These are phyloP conservation scores for Akanthomyces lecanii DNA, from an alignment of 2,329 filamentous ascomycete species.

Conservation along the genomic window DNA sequence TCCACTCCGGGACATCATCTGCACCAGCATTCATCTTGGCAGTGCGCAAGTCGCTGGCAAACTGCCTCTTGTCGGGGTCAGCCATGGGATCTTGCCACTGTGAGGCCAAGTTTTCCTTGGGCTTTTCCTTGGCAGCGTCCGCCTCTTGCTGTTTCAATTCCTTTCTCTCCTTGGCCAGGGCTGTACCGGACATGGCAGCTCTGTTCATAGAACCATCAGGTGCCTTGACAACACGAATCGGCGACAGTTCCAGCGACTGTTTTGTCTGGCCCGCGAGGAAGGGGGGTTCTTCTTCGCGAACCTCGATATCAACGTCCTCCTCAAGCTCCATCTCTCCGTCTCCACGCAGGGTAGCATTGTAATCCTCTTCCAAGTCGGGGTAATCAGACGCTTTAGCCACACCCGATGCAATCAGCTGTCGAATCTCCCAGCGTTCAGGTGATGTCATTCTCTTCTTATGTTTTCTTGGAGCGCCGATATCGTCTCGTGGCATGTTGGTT, in stretches of 20 bases:
- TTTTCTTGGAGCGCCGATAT: slow-evolving; percentile 41
- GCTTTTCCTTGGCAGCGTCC: slow-evolving; percentile 68
- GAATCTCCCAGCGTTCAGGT: slow-evolving; percentile 95
- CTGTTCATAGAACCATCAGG: slow-evolving; percentile 97
- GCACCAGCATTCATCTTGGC: slow-evolving; percentile 56
- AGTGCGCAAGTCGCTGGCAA: slow-evolving; percentile 79
- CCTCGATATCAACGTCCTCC: slow-evolving; percentile 95
- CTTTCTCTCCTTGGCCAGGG: slow-evolving; percentile 81
- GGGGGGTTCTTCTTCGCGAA: slow-evolving; percentile 91
- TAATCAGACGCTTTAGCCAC: slow-evolving; percentile 91
- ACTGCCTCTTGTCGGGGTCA: slow-evolving; percentile 75
- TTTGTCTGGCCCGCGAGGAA: slow-evolving; percentile 96
- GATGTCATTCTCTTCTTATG: slow-evolving; percentile 93
- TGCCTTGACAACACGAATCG: slow-evolving; percentile 93
- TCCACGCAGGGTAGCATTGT: slow-evolving; percentile 79
- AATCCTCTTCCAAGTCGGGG: slow-evolving; percentile 90
- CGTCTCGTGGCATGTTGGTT: slow-evolving; percentile 35
- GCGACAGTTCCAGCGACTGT: slow-evolving; percentile 88
- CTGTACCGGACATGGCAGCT: slow-evolving; percentile 89
- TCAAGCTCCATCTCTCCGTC: slow-evolving; percentile 88
- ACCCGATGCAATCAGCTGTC: slow-evolving; percentile 92
- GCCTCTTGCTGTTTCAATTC: slow-evolving; percentile 86
- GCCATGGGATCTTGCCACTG: slow-evolving; percentile 99
- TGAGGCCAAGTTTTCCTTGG: slow-evolving; percentile 76
- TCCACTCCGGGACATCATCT: slow-evolving; percentile 86